Percentiles rank a stretch among this genome's conserved stretches.
Evolutionary conservation across 2,329 filamentous ascomycete species (phyloP).

Genomic region (Laburnicola sp.): DNA sequence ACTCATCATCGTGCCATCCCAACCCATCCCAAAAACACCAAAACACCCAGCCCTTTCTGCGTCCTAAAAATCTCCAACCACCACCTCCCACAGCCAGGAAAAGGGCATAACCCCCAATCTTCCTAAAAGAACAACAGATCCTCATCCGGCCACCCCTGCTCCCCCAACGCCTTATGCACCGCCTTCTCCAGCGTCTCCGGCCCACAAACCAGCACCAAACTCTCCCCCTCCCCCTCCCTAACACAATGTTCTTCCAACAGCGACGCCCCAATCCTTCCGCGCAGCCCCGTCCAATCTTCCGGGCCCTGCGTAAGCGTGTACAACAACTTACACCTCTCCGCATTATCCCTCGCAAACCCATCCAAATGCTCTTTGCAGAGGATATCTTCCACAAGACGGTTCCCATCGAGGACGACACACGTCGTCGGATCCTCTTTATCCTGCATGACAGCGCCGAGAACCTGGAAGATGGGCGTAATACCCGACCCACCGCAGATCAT

Average conservation of each 20-base stretch:
- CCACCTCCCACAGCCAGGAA: background rate
- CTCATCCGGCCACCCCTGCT: slow-evolving; percentile 71
- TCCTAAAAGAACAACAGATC: slow-evolving; percentile 74
- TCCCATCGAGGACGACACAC: slow-evolving; percentile 78
- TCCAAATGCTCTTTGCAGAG: slow-evolving; percentile 76
- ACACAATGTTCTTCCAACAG: slow-evolving; percentile 63
- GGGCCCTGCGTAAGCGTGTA: slow-evolving; percentile 69
- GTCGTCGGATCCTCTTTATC: slow-evolving; percentile 65
- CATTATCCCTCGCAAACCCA: slow-evolving; percentile 57
- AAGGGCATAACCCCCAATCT: background rate
- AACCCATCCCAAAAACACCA: background rate
- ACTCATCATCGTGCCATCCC: background rate
- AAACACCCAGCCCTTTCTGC: too few species aligned
- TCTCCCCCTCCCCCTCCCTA: slow-evolving; percentile 52
- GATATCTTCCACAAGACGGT: slow-evolving; percentile 78
- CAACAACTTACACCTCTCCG: slow-evolving; percentile 63
- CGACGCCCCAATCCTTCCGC: slow-evolving; percentile 66
- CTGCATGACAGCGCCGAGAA: slow-evolving; percentile 72
- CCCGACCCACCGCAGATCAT: slow-evolving; percentile 92
- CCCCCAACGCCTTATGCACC: slow-evolving; percentile 59
- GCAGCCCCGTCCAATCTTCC: slow-evolving; percentile 67
- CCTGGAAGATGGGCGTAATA: slow-evolving; percentile 88
- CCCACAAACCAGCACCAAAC: slow-evolving; percentile 76
- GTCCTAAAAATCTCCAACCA: background rate
- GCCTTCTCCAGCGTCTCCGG: slow-evolving; percentile 73